Percentiles rank a stretch among this genome's conserved stretches.
Evolutionary conservation across 1,284 basidiomycete species (phyloP).

Genomic region (Heliocybe sulcata): DNA sequence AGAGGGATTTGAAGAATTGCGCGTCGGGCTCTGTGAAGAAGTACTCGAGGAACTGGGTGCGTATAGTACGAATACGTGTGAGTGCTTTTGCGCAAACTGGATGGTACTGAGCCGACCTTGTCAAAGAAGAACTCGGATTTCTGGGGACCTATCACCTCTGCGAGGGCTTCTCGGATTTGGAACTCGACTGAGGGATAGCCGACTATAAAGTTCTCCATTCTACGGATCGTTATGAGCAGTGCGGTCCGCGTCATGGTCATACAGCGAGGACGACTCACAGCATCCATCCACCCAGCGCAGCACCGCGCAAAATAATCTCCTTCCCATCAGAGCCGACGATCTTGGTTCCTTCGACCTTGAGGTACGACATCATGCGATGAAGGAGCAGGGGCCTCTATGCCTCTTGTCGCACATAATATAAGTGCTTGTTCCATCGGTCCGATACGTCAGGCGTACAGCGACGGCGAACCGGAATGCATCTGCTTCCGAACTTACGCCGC

Average conservation of each 20-base stretch:
- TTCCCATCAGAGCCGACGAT: conserved; percentile 48
- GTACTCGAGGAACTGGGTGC: conserved; percentile 56
- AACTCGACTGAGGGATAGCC: conserved; percentile 54
- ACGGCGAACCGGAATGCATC: too few species aligned
- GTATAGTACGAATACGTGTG: conserved; percentile 1
- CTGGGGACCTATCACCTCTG: conserved; percentile 53
- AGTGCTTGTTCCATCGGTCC: background rate
- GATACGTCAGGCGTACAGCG: background rate
- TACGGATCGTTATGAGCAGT: conserved; percentile 10
- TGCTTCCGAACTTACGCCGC: background rate
- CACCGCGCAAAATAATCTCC: conserved; percentile 55
- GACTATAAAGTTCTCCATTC: conserved; percentile 60
- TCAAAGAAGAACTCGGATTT: conserved; percentile 77
- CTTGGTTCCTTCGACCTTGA: conserved; percentile 48
- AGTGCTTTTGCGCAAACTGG: background rate
- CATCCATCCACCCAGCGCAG: conserved; percentile 68
- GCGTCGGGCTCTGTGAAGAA: conserved; percentile 71
- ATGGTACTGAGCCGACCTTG: conserved; percentile 36
- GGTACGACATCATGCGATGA: conserved; percentile 27
- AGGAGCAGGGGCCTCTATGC: background rate
- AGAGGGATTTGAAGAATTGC: conserved; percentile 58
- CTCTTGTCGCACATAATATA: background rate
- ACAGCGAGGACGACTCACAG: conserved; percentile 33
- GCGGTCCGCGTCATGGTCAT: background rate
- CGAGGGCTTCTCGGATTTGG: conserved; percentile 61